Conservation (phyloP, 1,139 yeast species). For the Fermentozyma sake region DNA sequence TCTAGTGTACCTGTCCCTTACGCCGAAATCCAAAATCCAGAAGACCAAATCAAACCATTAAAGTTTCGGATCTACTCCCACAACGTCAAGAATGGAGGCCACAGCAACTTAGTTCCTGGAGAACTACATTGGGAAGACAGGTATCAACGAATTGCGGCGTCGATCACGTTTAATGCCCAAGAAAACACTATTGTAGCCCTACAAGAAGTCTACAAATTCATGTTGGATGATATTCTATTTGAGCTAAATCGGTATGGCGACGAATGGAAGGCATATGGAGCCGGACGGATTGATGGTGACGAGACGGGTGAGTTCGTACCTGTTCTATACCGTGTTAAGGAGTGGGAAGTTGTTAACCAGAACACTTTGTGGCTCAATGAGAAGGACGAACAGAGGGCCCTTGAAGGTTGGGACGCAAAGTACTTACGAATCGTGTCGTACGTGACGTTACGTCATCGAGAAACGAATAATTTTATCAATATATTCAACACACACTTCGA, state of each 20-base stretch:
- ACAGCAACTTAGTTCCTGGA: conserved; percentile 21
- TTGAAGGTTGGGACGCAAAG: conserved; percentile 55
- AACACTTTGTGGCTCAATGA: conserved; percentile 37
- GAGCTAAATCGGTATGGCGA: conserved; percentile 23
- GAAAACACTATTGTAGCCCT: conserved; percentile 27
- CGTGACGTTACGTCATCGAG: conserved; percentile 33
- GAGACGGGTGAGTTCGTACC: conserved; percentile 34
- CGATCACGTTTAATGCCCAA: conserved; percentile 24
- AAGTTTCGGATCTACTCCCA: conserved; percentile 34
- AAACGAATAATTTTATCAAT: conserved; percentile 27
- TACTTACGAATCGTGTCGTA: conserved; percentile 43
- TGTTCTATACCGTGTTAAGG: conserved; percentile 21
- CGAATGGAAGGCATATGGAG: conserved; percentile 33
- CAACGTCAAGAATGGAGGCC: conserved; percentile 35
- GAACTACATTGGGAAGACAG: conserved; percentile 30
- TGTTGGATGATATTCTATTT: conserved; percentile 27
- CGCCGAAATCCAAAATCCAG: too few relatives aligned
- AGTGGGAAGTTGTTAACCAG: conserved; percentile 29
- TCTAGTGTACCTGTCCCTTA: too few relatives aligned
- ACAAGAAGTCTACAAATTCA: conserved; percentile 34
- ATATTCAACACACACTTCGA: conserved; percentile 57
- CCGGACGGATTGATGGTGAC: conserved; percentile 32
- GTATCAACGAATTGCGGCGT: conserved; percentile 19
- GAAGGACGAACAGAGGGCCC: conserved; percentile 19
- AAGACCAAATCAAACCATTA: conserved; percentile 15